Base-by-base conservation (phyloP, 441 rosid species). In the Manihot esculenta region DNA sequence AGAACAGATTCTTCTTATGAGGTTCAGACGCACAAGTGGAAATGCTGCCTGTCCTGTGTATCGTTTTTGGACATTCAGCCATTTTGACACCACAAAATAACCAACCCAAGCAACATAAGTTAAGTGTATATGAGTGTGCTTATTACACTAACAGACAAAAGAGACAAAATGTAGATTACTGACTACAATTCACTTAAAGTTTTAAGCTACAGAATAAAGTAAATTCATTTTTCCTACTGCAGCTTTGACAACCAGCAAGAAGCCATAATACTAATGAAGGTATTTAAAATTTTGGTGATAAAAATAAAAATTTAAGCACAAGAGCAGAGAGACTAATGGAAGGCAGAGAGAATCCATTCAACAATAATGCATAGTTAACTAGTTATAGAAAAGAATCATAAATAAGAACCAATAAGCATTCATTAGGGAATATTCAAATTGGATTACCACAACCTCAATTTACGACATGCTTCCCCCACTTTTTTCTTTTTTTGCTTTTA, bases 1-100 rank as follows among this genome's bases (percentile, higher is more conserved):
- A 83, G 84, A 94, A 94, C 65, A 92, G 70, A 72, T 94, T 94
- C 82, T 76, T 92, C 78, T 84, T 70, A 44, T 48, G 80, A 62
- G 86, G 85, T 76, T 84, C 92, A 54, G 88, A 83, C 56, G 77
- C 75, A 59, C 79, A 83, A 67, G 92, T 83, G 18, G 90, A 84
- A 75, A 89, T 83, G 71, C 73, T 78, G 67, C 96, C 97, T 55
- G 61, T 66, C 99, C 99, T 94, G 82, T 73, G 75, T 18, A 55
- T 50, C 44, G 4, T 23, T n/a, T 54, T 21, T 27, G 62, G 59
- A 73, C 9, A 62, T 56, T 79, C 45, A 66, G 69, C 57, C 56
- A 57, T 63, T 69, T 50, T 64, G 24, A 49, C 11, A 26, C 75
- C 74, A 58, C 54, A 45, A 69, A 18, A 57, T 18, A 67, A 27